Evolutionary conservation across 352 stramenopile genomes (phyloP), one percentile per base, ranked within the genome.

Genomic region (Globisporangium echinulatum): DNA sequence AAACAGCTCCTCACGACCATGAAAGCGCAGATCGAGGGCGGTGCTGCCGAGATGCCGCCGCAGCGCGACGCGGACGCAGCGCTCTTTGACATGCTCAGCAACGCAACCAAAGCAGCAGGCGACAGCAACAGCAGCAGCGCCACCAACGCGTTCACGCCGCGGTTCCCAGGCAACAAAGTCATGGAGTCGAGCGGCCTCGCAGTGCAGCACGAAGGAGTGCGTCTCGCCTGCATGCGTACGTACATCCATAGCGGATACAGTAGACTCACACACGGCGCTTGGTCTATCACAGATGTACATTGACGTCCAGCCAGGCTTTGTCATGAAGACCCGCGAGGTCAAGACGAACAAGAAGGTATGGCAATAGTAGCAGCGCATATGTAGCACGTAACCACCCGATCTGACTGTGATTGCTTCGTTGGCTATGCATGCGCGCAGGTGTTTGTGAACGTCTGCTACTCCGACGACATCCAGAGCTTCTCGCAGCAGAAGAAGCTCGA

Each of bases 401-500:
- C 39, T 48, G 49, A 52, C 37, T 58, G 19, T n/a, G 38, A 9
- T 37, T 8, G 44, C 13, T 8, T n/a, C 38, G 48, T 25, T 51
- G 7, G 5, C 7, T 14, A 7, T 36, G 37, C 5, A 13, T 49
- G 8, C 38, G 37, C n/a, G 38, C n/a, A 88, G 78, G 71, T 89
- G 36, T 93, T 93, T 63, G 71, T 93, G 39, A 93, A 93, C 63
- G 70, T 93, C 39, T 88, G 85, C 49, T 72, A 70, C 64, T 79
- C 79, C 17, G 67, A 76, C 19, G 64, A 74, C n/a, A 89, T 93
- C 58, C 83, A 92, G 60, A 81, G 56, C 11, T 90, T 92, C 58
- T 92, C 84, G 7, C 70, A 90, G 64, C 81, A 87, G 58, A 90
- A 84, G 50, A 83, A 90, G 49, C 66, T 93, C 51, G 71, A 92